Conservation (phyloP, 192 early-diverging fungal species). For the Podila epigama region DNA sequence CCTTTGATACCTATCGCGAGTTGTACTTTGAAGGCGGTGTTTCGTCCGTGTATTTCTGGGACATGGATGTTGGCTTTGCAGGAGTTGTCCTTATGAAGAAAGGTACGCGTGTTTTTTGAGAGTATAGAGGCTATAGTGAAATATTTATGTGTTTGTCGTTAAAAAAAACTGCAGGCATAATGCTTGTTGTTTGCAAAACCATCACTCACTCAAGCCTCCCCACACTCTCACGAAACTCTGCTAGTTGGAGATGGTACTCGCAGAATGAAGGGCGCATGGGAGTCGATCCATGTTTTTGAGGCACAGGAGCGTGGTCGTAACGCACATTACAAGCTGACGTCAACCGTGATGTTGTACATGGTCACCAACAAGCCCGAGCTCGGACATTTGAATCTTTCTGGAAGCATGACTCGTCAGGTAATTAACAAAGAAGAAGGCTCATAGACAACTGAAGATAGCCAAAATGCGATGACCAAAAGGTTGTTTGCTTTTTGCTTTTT, state of each 20-base stretch:
- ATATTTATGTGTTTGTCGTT: no score
- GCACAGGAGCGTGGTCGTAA: constrained; percentile 83
- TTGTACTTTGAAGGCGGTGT: constrained; percentile 96
- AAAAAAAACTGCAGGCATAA: no score
- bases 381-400: constrained; percentile 85
- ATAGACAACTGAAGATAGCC: no score
- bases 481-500: neutral
- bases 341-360: constrained; percentile 95
- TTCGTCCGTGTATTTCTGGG: constrained; percentile 98
- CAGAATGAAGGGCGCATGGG: constrained; percentile 92
- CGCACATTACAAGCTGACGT: constrained; percentile 96
- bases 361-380: constrained; percentile 70
- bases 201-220: no score
- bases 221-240: no score
- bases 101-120: no score
- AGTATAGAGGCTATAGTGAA: no score
- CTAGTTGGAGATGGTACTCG: constrained; percentile 68
- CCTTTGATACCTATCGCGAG: constrained; percentile 96
- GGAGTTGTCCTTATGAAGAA: constrained; percentile 97
- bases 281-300: constrained; percentile 97
- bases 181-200: no score
- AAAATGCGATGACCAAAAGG: neutral
- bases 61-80: constrained; percentile 84
- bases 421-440: neutral
- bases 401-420: constrained; percentile 93